Evolutionary conservation across 768 basidiomycete species (phyloP).

Genomic region (Hygrophorus pudorinus): DNA sequence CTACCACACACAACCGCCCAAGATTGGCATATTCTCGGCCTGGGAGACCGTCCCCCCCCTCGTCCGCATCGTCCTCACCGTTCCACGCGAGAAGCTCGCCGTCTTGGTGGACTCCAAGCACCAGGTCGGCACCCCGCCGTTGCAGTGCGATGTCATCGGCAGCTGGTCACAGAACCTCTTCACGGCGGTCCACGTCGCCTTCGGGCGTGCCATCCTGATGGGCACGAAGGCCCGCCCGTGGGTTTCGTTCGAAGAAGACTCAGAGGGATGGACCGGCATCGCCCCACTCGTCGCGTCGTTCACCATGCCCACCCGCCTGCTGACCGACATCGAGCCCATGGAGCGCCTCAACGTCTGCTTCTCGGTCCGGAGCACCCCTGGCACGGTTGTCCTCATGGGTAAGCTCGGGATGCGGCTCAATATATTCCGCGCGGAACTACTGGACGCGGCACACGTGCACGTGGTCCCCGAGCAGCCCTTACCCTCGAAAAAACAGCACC

Average conservation of each 20-base stretch:
- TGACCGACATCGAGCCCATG: slow-evolving; percentile 14
- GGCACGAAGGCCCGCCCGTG: slow-evolving; percentile 4
- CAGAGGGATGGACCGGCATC: slow-evolving; percentile 20
- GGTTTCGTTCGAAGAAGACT: slow-evolving; percentile 21
- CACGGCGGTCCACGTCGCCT: slow-evolving; percentile 22
- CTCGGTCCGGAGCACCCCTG: slow-evolving; percentile 17
- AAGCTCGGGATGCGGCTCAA: slow-evolving; percentile 18
- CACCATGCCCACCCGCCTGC: slow-evolving; percentile 21
- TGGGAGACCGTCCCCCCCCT: slow-evolving; percentile 24
- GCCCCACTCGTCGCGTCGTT: slow-evolving; percentile 28
- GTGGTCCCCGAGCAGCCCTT: slow-evolving; percentile 18
- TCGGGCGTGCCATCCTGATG: slow-evolving; percentile 18
- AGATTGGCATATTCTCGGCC: slow-evolving; percentile 14
- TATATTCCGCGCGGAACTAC: slow-evolving; percentile 19
- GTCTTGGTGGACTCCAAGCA: slow-evolving; percentile 16
- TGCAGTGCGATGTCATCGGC: slow-evolving; percentile 25
- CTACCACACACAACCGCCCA: slow-evolving; percentile 7
- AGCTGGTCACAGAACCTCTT: slow-evolving; percentile 21
- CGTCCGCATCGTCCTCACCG: slow-evolving; percentile 24
- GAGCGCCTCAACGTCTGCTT: slow-evolving; percentile 17
- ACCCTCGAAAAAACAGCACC: not conserved
- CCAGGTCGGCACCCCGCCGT: slow-evolving; percentile 20
- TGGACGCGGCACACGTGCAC: slow-evolving; percentile 20
- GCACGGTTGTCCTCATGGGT: slow-evolving; percentile 8
- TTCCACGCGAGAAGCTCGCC: slow-evolving; percentile 23